Evolutionary conservation across 805 yeast genomes (phyloP).

Genomic region (Cyberlindnera maritima): DNA sequence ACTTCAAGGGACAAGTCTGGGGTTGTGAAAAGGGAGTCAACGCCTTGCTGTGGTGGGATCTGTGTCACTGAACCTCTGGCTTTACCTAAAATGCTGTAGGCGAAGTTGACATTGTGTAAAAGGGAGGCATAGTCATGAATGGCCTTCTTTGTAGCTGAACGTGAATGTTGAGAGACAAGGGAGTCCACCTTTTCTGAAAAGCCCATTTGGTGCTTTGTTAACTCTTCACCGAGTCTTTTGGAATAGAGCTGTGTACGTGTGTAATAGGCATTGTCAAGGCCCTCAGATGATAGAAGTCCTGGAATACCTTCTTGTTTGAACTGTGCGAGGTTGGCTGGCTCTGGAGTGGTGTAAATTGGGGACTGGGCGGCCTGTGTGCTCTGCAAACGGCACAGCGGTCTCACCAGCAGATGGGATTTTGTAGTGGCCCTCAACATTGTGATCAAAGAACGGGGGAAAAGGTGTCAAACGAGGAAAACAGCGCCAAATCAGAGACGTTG

Average conservation of each 20-base stretch:
- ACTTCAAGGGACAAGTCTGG: conserved; percentile 40
- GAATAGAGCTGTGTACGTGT: conserved; percentile 40
- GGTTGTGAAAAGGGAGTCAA: conserved; percentile 39
- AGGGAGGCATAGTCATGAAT: conserved; percentile 39
- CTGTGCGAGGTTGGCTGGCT: conserved; percentile 9
- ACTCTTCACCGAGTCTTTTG: conserved; percentile 2
- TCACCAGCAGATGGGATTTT: neutral
- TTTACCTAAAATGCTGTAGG: conserved; percentile 34
- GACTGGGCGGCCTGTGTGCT: conserved; percentile 9
- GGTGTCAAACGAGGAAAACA: neutral
- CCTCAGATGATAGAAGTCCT: conserved; percentile 47
- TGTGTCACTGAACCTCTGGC: conserved; percentile 18
- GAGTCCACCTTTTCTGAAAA: conserved; percentile 21
- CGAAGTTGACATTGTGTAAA: conserved; percentile 36
- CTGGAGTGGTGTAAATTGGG: conserved; percentile 10
- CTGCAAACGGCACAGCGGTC: conserved; percentile 11
- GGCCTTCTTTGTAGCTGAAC: conserved; percentile 29
- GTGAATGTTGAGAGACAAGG: conserved; percentile 28
- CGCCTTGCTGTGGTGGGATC: conserved; percentile 6
- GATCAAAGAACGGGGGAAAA: neutral
- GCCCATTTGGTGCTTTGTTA: conserved; percentile 2
- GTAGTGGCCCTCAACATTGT: conserved; percentile 6
- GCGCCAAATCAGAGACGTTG: neutral
- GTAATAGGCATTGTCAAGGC: conserved; percentile 51
- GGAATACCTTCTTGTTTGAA: conserved; percentile 37